Percentiles rank a stretch among this genome's conserved stretches.
Evolutionary conservation across 306 rosid genomes (phyloP).

Genomic region (cucumber (Cucumis sativus)): DNA sequence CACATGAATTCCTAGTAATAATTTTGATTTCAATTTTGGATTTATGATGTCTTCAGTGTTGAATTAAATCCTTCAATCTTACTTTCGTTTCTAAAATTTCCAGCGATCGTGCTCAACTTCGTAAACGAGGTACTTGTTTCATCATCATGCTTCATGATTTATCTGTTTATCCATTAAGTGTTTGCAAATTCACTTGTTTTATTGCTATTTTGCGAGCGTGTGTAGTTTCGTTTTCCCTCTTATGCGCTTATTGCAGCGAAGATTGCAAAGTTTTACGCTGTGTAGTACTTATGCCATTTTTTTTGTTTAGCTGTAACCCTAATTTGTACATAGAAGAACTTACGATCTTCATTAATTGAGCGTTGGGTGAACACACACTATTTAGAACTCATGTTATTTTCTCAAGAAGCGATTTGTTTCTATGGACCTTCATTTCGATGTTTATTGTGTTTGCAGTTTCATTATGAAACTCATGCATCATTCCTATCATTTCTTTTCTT

Average conservation of each 20-base stretch:
- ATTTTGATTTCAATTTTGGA: background rate
- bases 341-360: background rate
- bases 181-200: background rate
- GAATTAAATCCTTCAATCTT: background rate
- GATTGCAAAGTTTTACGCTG: background rate
- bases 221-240: background rate
- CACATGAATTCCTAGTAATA: background rate
- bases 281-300: background rate
- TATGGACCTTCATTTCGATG: background rate
- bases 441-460: background rate
- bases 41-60: background rate
- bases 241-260: background rate
- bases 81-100: conserved; percentile 11
- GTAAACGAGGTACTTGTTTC: conserved; percentile 53
- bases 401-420: background rate
- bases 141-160: background rate
- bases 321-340: background rate
- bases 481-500: background rate
- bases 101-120: conserved; percentile 85
- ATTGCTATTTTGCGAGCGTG: background rate
- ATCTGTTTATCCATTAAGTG: background rate
- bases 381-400: background rate
- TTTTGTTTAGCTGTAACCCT: background rate
- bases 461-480: background rate
- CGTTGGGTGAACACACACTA: background rate